Conservation (phyloP, 1,284 basidiomycete genomes). For the Coniferiporia sulphurascens region DNA sequence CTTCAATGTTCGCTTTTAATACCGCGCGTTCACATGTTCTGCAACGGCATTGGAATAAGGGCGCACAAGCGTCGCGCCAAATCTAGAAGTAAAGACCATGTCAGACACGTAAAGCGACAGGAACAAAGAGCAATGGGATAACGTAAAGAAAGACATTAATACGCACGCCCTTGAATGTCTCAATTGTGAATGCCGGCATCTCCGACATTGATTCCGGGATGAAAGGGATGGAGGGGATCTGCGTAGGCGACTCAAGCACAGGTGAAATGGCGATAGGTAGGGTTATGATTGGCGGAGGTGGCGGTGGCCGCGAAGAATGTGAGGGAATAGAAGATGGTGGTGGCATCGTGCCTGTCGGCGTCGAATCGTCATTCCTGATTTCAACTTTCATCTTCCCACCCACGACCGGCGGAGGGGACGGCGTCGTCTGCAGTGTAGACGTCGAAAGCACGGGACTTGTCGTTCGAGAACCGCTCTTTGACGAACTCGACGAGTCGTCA, state of each 20-base stretch:
- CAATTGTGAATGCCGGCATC: conserved; percentile 55
- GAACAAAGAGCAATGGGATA: conserved; percentile 5
- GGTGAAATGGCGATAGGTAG: conserved; percentile 51
- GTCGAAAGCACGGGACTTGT: conserved; percentile 75
- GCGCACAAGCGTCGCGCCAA: conserved; percentile 69
- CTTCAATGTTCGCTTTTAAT: conserved; percentile 37
- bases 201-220: conserved; percentile 56
- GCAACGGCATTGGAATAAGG: conserved; percentile 66
- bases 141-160: conserved; percentile 19
- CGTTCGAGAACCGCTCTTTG: conserved; percentile 47
- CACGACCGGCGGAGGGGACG: conserved; percentile 57
- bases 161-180: conserved; percentile 52
- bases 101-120: conserved; percentile 14
- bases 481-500: conserved; percentile 43
- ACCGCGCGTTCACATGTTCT: conserved; percentile 64
- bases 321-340: conserved; percentile 7
- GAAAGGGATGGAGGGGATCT: conserved; percentile 61
- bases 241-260: conserved; percentile 48
- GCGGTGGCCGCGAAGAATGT: conserved; percentile 18
- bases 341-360: conserved; percentile 22
- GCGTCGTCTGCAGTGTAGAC: conserved; percentile 67
- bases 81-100: conserved; percentile 34
- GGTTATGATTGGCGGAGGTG: conserved; percentile 25
- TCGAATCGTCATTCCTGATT: conserved; percentile 29
- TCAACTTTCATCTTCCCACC: conserved; percentile 24